Evolutionary conservation across 2,329 filamentous ascomycete genomes (phyloP), one percentile per base, ranked within the genome.

Genomic region (Seiridium cupressi): DNA sequence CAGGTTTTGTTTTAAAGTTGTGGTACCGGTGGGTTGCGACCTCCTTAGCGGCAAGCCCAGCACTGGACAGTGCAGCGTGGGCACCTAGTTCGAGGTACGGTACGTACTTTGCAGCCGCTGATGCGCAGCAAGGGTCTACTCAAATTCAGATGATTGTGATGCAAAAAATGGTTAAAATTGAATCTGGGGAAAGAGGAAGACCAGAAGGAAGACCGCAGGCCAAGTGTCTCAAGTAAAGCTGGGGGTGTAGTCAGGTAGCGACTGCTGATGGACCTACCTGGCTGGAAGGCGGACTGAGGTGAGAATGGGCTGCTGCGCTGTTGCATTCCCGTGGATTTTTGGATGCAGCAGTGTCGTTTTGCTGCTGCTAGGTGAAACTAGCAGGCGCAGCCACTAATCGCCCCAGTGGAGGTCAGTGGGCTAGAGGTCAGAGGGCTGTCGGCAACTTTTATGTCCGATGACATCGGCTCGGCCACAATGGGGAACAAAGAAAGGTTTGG

Each of bases 1-100:
- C 49, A 35, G 9, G 34, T 18, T 32, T 36, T 53, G 49, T 53
- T 53, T 53, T 53, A 53, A 34, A 53, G 49, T 53, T 53, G 49
- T 53, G 49, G 31, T 53, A 53, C 49, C 31, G 18, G 18, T 26
- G 18, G 18, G 18, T 26, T 26, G 18, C 18, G 18, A 26, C 18
- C 18, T 26, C 18, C 18, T 26, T 26, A 35, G 34, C 49, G 34
- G 31, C 18, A 32, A 35, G 49, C 38, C 10, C 11, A 18, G 32
- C 9, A 6, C 34, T 49, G 47, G 47, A 11, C 32, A 35, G 49
- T 53, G 10, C 35, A 35, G 34, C 32, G 31, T 32, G 32, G 10
- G 34, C 32, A n/a, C 38, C 49, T 34, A 53, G 31, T 53, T 13
- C 9, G 32, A 35, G 35, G 18, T 13, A 18, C 32, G 8, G n/a